Conservation (phyloP, 2,329 filamentous ascomycete species). For the Clonostachys sp. region DNA sequence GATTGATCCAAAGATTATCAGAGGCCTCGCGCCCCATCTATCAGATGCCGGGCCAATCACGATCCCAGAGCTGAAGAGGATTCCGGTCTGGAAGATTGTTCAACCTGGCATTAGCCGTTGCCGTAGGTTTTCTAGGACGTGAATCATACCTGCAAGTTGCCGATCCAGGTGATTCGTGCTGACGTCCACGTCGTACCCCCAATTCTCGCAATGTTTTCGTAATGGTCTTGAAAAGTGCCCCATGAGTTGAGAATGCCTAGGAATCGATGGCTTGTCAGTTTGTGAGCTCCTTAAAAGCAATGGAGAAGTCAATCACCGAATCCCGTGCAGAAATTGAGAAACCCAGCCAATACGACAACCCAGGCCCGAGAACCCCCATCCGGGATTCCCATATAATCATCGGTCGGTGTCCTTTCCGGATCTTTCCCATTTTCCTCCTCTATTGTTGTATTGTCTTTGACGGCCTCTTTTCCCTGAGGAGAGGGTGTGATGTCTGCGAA, state of each 20-base stretch:
- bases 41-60: conserved; percentile 33
- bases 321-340: conserved; percentile 16
- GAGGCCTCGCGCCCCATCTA: conserved; percentile 24
- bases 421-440: no score
- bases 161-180: conserved; percentile 31
- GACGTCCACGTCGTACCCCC: conserved; percentile 13
- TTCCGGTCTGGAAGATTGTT: conserved; percentile 16
- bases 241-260: conserved; percentile 33
- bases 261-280: background rate
- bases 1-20: conserved; percentile 26
- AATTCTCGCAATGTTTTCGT: conserved; percentile 25
- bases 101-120: background rate
- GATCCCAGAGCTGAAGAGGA: conserved; percentile 33
- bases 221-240: conserved; percentile 51
- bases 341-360: conserved; percentile 22
- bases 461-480: no score
- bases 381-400: background rate
- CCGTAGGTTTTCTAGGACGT: background rate
- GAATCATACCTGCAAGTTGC: conserved; percentile 16
- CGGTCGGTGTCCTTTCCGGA: no score
- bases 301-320: conserved; percentile 14
- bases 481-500: no score
- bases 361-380: conserved; percentile 19
- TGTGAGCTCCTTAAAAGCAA: background rate
- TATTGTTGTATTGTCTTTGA: no score